These are phyloP conservation scores for Penicillium sp. DNA, from an alignment of 2,329 filamentous ascomycete genomes.

Conservation along the genomic window DNA sequence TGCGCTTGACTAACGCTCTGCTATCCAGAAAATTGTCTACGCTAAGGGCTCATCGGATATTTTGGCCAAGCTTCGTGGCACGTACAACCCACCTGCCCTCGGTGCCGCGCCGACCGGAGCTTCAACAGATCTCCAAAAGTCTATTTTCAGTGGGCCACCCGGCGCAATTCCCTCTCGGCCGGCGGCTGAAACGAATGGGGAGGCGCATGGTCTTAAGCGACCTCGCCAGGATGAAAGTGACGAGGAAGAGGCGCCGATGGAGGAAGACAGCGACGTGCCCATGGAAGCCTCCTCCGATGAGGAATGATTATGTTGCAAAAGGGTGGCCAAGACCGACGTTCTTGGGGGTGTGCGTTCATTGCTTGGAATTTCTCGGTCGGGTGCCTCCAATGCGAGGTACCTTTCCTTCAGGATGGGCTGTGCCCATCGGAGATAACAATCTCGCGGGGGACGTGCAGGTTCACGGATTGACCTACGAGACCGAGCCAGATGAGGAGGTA, in stretches of 20 bases:
- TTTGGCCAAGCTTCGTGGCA: slow-evolving; percentile 88
- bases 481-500: slow-evolving; percentile 91
- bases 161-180: slow-evolving; percentile 54
- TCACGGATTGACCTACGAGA: slow-evolving; percentile 77
- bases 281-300: slow-evolving; percentile 74
- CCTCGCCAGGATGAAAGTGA: slow-evolving; percentile 65
- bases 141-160: slow-evolving; percentile 70
- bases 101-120: slow-evolving; percentile 57
- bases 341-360: slow-evolving; percentile 9
- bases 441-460: slow-evolving; percentile 73
- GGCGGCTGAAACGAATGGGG: slow-evolving; percentile 44
- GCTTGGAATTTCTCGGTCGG: slow-evolving; percentile 8
- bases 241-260: slow-evolving; percentile 57
- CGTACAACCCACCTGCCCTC: slow-evolving; percentile 69
- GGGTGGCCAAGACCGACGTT: slow-evolving; percentile 13
- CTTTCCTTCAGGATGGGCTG: slow-evolving; percentile 18
- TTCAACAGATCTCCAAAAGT: slow-evolving; percentile 74
- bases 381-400: slow-evolving; percentile 15
- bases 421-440: slow-evolving; percentile 46
- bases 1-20: background rate
- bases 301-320: slow-evolving; percentile 51
- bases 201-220: slow-evolving; percentile 66
- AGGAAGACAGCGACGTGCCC: slow-evolving; percentile 69
- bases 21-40: slow-evolving; percentile 78
- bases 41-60: slow-evolving; percentile 86